Evolutionary conservation across 2,329 filamentous ascomycete species (phyloP).

Genomic region (Microdochium bolleyi): DNA sequence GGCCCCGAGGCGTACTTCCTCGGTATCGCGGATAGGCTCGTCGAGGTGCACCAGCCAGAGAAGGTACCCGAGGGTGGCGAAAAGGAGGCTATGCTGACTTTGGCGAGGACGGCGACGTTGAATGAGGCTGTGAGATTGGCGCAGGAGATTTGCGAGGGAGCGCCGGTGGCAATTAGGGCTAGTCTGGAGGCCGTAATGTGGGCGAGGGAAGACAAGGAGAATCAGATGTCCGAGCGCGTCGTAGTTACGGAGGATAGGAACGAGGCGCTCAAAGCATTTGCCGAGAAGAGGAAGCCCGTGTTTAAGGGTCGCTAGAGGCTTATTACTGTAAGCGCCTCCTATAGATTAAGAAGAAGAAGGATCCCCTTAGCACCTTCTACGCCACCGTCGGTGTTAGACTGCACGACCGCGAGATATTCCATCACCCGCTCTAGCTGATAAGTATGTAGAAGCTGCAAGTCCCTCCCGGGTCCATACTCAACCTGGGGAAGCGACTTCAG

Average conservation of each 20-base stretch:
- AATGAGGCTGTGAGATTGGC: constrained; percentile 73
- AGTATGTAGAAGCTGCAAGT: not conserved
- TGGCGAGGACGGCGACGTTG: constrained; percentile 40
- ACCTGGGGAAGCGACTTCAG: not conserved
- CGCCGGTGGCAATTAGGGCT: constrained; percentile 72
- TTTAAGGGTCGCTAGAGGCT: constrained; percentile 47
- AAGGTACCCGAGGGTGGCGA: constrained; percentile 13
- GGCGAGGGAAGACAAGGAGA: constrained; percentile 70
- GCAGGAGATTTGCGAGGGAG: constrained; percentile 80
- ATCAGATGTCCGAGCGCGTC: constrained; percentile 77
- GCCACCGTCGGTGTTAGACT: no score
- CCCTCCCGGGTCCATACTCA: not conserved
- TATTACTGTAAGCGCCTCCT: no score
- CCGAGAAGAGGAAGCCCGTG: constrained; percentile 51
- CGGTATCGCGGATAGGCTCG: constrained; percentile 81
- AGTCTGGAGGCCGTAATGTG: constrained; percentile 71
- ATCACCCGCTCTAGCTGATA: not conserved
- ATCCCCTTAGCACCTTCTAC: no score
- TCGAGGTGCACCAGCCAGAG: constrained; percentile 56
- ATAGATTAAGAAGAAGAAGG: not conserved
- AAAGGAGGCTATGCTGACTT: not conserved
- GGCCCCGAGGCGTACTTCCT: constrained; percentile 86
- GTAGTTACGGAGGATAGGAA: constrained; percentile 77
- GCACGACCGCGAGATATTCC: not conserved
- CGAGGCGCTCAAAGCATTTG: constrained; percentile 82